Conservation (phyloP, 306 rosid genomes). For the Cucurbita moschata region DNA sequence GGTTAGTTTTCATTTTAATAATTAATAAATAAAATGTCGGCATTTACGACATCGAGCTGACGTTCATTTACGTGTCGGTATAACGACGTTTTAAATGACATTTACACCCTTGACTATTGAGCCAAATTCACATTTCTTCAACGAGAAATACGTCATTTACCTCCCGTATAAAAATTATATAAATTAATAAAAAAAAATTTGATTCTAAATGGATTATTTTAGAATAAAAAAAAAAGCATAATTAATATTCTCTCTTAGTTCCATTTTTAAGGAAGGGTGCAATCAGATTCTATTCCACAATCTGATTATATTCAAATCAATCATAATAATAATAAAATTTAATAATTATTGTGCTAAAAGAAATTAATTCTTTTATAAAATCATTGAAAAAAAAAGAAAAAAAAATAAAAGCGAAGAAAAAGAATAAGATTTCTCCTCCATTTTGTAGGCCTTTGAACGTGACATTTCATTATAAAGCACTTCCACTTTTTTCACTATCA, state of each 20-base stretch:
- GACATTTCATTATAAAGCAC: not conserved
- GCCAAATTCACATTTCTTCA: not conserved
- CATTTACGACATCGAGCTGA: not conserved
- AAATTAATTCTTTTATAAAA: not conserved
- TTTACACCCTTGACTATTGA: not conserved
- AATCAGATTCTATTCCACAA: not conserved
- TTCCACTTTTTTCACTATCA: not conserved
- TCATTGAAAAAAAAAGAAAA: not conserved
- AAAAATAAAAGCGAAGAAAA: not conserved
- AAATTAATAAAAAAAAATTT: not conserved
- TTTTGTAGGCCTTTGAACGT: not conserved
- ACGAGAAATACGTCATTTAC: not conserved
- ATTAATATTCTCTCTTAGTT: not conserved
- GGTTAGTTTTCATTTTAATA: not conserved
- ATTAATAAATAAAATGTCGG: too few relatives aligned
- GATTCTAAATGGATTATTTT: constrained; percentile 1
- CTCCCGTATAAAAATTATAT: too few relatives aligned
- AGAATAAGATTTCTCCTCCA: not conserved
- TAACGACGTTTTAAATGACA: not conserved
- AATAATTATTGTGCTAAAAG: not conserved
- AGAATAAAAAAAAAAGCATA: not conserved
- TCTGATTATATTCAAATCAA: not conserved
- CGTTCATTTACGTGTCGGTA: too few relatives aligned
- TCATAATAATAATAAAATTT: not conserved
- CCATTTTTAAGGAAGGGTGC: not conserved